phyloP scores from a whole-genome alignment of 78 protist species.

The Monocercomonoides exilis region DNA sequence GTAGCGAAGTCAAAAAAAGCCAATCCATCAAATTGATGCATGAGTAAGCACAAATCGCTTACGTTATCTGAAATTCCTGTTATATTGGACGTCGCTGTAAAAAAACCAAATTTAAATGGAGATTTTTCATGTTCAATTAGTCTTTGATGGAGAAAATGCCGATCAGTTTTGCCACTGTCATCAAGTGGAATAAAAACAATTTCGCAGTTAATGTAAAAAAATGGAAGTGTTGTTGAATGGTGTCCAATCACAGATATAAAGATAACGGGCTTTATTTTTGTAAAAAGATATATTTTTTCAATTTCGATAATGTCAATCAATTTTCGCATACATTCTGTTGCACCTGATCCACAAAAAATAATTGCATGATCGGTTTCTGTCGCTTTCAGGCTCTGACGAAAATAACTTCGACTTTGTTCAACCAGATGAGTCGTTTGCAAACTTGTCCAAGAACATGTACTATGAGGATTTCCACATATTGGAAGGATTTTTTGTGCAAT shows the following conservation, averaged over 20 bases:
- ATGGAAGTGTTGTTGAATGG: not conserved
- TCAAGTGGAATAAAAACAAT: not conserved
- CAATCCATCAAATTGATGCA: not conserved
- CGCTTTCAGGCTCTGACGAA: not conserved
- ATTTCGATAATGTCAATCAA: not conserved
- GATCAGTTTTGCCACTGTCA: not conserved
- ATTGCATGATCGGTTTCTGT: not conserved
- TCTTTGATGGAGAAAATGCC: not conserved
- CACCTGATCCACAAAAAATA: not conserved
- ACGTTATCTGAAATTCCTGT: not conserved
- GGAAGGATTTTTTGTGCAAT: not conserved
- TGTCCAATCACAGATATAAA: not conserved
- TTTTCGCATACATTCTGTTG: not conserved
- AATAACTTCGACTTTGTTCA: not conserved
- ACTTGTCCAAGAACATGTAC: not conserved
- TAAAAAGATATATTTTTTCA: not conserved
- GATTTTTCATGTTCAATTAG: not conserved
- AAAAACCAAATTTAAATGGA: not conserved
- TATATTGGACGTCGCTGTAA: not conserved
- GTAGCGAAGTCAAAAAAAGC: not conserved
- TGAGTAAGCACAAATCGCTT: not conserved
- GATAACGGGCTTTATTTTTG: not conserved
- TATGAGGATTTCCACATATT: not conserved
- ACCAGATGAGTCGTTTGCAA: not conserved
- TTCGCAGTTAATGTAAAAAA: not conserved